These are phyloP conservation scores for grape (Vitis vinifera) DNA, from an alignment of 164 flowering plant species.

Conservation along the genomic window ASM3070453v1 NC_081809.1:7390001-7390500, in stretches of 20 bases:
- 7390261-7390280: conserved; percentile 25
- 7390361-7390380: neutral
- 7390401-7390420: neutral
- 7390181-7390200: conserved; percentile 72
- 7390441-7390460: conserved; percentile 83
- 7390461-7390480: conserved; percentile 72
- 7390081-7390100: neutral
- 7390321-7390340: neutral
- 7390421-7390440: conserved; percentile 24
- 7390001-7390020: conserved; percentile 61
- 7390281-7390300: neutral
- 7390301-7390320: neutral
- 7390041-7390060: conserved; percentile 68
- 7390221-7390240: conserved; percentile 83
- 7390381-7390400: neutral
- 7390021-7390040: conserved; percentile 56
- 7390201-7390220: conserved; percentile 78
- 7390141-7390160: conserved; percentile 82
- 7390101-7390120: neutral
- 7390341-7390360: neutral
- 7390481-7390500: conserved; percentile 76
- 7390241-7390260: conserved; percentile 84
- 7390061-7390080: conserved; percentile 9
- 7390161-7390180: conserved; percentile 89
- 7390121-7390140: neutral